Evolutionary conservation across 2,329 filamentous ascomycete species (phyloP).

Genomic region (Teratosphaeria gauchensis): DNA sequence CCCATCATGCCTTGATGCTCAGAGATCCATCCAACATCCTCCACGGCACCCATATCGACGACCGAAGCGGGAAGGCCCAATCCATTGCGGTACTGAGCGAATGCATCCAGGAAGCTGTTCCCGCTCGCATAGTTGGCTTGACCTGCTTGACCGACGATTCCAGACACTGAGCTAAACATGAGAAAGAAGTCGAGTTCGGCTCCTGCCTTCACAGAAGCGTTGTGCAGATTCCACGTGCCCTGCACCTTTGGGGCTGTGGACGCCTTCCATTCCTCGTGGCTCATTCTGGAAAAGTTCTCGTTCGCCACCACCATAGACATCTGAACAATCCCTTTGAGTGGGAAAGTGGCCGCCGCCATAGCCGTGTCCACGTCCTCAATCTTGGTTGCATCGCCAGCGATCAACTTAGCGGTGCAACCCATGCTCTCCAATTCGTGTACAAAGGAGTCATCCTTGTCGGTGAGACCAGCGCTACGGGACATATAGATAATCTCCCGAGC

Average conservation of each 20-base stretch:
- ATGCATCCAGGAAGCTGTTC: conserved; percentile 22
- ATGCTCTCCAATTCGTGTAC: conserved; percentile 1
- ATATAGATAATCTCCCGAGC: conserved; percentile 10
- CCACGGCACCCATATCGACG: conserved; percentile 21
- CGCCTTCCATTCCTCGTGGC: not conserved
- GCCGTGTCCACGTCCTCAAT: conserved; percentile 1
- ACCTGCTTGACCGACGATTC: conserved; percentile 47
- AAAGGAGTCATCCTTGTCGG: not conserved
- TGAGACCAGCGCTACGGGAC: conserved; percentile 5
- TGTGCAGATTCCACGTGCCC: conserved; percentile 35
- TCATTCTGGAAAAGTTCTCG: conserved; percentile 1
- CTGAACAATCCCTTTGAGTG: conserved; percentile 2
- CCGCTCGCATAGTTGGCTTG: conserved; percentile 52
- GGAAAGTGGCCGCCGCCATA: conserved; percentile 2
- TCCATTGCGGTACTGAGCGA: conserved; percentile 14
- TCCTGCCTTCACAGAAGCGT: not conserved
- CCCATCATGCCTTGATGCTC: conserved; percentile 1
- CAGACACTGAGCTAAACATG: conserved; percentile 45
- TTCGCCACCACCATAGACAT: conserved; percentile 4
- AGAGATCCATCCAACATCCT: conserved; percentile 19
- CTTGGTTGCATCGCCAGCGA: not conserved
- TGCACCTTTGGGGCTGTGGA: not conserved
- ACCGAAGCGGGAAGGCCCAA: conserved; percentile 13
- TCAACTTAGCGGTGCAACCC: not conserved
- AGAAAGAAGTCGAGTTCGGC: conserved; percentile 34